Evolutionary conservation across 106 monocot species (phyloP).

Genomic region (Iris macrosiphon): DNA sequence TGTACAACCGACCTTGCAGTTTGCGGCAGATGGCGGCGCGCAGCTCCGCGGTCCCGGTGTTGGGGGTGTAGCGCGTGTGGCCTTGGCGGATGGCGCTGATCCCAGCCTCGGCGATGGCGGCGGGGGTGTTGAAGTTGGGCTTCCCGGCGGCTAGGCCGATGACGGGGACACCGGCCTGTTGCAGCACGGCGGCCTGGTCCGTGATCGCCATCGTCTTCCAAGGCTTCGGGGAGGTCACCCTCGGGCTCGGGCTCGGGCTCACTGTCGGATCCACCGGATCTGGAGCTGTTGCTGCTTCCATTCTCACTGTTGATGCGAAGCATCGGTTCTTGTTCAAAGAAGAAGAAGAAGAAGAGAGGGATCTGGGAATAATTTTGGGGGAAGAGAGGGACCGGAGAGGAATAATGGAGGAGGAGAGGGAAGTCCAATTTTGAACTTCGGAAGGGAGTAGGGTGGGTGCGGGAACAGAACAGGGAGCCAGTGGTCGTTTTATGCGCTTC

Average conservation of each 20-base stretch:
- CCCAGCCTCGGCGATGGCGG: constrained; percentile 67
- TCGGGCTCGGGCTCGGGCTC: constrained; percentile 65
- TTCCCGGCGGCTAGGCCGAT: constrained; percentile 88
- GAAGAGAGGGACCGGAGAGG: too few species aligned
- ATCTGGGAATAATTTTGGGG: too few species aligned
- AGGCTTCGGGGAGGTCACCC: constrained; percentile 72
- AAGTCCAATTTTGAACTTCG: too few species aligned
- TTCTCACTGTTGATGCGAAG: too few species aligned
- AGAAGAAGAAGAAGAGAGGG: too few species aligned
- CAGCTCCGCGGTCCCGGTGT: constrained; percentile 84
- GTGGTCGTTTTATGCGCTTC: too few species aligned
- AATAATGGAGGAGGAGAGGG: too few species aligned
- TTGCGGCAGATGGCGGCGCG: constrained; percentile 84
- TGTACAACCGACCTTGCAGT: constrained; percentile 63
- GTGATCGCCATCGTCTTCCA: constrained; percentile 97
- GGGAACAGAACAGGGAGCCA: too few species aligned
- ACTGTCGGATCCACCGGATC: too few species aligned
- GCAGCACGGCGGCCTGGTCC: constrained; percentile 84
- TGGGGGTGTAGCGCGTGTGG: constrained; percentile 83
- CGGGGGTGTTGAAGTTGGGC: constrained; percentile 82
- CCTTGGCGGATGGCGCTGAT: constrained; percentile 83
- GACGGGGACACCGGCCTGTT: constrained; percentile 82
- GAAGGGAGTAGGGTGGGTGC: too few species aligned
- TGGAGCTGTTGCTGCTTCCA: too few species aligned
- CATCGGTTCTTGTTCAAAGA: too few species aligned